Conservation (phyloP, 306 rosid genomes). For the Albizia julibrissin region DNA sequence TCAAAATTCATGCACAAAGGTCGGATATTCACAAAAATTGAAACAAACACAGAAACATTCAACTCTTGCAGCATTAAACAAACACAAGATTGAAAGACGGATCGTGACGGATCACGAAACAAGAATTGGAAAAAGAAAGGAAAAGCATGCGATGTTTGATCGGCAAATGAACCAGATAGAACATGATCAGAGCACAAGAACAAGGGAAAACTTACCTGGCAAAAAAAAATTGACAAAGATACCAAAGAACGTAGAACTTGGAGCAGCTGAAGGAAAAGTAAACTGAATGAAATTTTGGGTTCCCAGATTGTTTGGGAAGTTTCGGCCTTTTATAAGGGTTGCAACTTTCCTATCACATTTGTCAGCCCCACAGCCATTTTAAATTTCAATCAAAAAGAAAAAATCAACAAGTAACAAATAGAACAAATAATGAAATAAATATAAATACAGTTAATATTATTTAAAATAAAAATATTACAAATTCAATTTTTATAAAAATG, state of each 20-base stretch:
- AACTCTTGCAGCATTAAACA: background rate
- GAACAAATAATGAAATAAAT: too few relatives aligned
- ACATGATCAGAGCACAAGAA: background rate
- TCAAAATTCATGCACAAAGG: background rate
- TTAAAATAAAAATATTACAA: too few relatives aligned
- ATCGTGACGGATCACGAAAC: conserved; percentile 24
- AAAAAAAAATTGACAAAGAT: background rate
- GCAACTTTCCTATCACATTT: background rate
- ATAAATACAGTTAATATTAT: too few relatives aligned
- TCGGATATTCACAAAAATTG: background rate
- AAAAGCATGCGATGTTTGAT: background rate
- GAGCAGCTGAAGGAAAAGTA: background rate
- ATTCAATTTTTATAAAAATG: too few relatives aligned
- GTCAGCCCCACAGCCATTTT: background rate
- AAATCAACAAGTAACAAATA: background rate
- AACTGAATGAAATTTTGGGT: background rate
- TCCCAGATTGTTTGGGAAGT: background rate
- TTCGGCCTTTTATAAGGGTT: conserved; percentile 15
- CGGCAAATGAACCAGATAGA: background rate
- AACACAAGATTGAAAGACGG: background rate
- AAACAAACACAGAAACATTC: background rate
- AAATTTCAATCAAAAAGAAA: background rate
- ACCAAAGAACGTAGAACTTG: background rate
- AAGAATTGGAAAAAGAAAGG: background rate
- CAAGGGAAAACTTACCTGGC: background rate